Percentiles rank a stretch among this genome's conserved stretches.
These are phyloP conservation scores for Rutstroemia sydowiana DNA, from an alignment of 2,329 filamentous ascomycete species.

Conservation along the genomic window DNA sequence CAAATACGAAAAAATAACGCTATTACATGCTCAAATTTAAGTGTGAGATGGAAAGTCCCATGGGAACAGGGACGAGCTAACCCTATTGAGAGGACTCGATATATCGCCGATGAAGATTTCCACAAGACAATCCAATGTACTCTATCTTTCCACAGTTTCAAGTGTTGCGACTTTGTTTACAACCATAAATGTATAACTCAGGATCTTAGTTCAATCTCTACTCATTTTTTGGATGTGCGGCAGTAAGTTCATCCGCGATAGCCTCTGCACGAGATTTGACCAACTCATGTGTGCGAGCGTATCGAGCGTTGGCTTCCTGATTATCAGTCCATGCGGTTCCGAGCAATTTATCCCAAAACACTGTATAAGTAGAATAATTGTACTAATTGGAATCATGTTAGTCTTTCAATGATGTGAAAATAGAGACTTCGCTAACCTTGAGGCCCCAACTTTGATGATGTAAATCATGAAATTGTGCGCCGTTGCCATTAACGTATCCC, in stretches of 20 bases:
- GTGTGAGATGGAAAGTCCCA: too few species aligned
- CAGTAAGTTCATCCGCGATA: background rate
- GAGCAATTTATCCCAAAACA: conserved; percentile 10
- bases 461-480: conserved; percentile 93
- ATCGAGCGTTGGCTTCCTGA: background rate
- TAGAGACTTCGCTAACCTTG: too few species aligned
- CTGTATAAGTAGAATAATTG: conserved; percentile 9
- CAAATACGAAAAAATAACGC: too few species aligned
- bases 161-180: too few species aligned
- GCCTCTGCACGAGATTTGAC: background rate
- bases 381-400: background rate
- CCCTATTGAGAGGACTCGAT: too few species aligned
- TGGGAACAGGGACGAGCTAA: too few species aligned
- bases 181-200: too few species aligned
- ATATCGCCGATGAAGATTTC: too few species aligned
- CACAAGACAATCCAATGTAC: too few species aligned
- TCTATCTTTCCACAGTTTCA: too few species aligned
- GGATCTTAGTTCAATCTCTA: background rate
- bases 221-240: background rate
- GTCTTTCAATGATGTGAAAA: too few species aligned
- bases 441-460: conserved; percentile 99
- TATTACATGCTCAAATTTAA: too few species aligned
- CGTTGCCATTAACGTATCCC: conserved; percentile 87
- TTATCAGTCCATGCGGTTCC: conserved; percentile 8
- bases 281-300: conserved; percentile 4